These are phyloP conservation scores for Ogataea angusta DNA, from an alignment of 805 yeast genomes.

Conservation along the genomic window DNA sequence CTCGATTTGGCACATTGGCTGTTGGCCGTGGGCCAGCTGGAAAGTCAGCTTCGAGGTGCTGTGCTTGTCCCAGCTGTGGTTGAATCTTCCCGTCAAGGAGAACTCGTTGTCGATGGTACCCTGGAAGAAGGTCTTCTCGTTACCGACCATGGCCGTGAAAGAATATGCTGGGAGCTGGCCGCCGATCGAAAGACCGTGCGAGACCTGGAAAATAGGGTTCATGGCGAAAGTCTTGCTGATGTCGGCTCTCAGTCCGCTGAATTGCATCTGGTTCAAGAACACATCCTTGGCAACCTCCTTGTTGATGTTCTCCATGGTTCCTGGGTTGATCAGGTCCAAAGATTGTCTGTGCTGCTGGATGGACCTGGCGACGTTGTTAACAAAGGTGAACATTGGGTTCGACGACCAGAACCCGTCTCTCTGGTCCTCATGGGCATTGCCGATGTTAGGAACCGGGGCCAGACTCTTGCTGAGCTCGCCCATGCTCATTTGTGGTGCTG, in stretches of 20 bases:
- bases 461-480: slow-evolving; percentile 58
- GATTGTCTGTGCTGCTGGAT: slow-evolving; percentile 76
- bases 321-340: slow-evolving; percentile 85
- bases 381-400: slow-evolving; percentile 77
- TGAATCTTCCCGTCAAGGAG: slow-evolving; percentile 82
- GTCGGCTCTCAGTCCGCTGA: slow-evolving; percentile 96
- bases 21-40: slow-evolving; percentile 86
- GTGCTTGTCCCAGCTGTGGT: slow-evolving; percentile 83
- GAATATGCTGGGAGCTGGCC: slow-evolving; percentile 89
- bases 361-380: slow-evolving; percentile 70
- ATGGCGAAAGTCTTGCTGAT: slow-evolving; percentile 85
- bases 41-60: slow-evolving; percentile 79
- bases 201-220: slow-evolving; percentile 94
- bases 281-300: slow-evolving; percentile 95
- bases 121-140: slow-evolving; percentile 80
- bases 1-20: slow-evolving; percentile 91
- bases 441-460: slow-evolving; percentile 57
- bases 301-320: slow-evolving; percentile 88
- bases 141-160: slow-evolving; percentile 83
- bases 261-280: slow-evolving; percentile 81
- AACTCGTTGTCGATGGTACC: slow-evolving; percentile 88
- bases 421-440: slow-evolving; percentile 47
- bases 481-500: slow-evolving; percentile 36
- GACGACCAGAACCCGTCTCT: slow-evolving; percentile 69
- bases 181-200: slow-evolving; percentile 90